A percentile compares a stretch with the other conserved stretches of the same genome.
These are phyloP conservation scores for Gremmenia infestans DNA, from an alignment of 2,329 filamentous ascomycete genomes.

Conservation along the genomic window DNA sequence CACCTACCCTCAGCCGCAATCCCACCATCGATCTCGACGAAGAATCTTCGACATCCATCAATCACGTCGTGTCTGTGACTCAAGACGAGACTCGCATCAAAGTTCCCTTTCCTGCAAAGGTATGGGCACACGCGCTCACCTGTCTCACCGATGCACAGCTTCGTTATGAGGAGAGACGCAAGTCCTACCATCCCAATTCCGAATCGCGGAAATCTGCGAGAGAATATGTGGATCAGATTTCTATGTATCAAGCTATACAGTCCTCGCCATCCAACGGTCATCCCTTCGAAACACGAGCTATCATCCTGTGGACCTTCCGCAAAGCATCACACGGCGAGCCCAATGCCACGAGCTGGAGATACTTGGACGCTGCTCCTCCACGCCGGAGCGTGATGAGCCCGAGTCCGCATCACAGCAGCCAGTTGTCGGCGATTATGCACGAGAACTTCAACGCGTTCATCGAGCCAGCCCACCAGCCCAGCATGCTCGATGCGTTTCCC, in stretches of 20 bases:
- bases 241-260: conserved; percentile 65
- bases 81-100: conserved; percentile 23
- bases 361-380: conserved; percentile 37
- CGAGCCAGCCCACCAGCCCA: conserved; percentile 26
- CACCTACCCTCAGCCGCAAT: conserved; percentile 38
- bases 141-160: conserved; percentile 22
- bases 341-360: conserved; percentile 55
- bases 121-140: conserved; percentile 29
- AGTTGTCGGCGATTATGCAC: conserved; percentile 50
- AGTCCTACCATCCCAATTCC: conserved; percentile 23
- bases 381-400: conserved; percentile 27
- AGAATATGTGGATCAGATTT: conserved; percentile 55
- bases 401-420: conserved; percentile 39
- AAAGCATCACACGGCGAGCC: conserved; percentile 46
- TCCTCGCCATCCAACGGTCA: conserved; percentile 43
- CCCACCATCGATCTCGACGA: conserved; percentile 33
- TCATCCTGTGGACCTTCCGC: conserved; percentile 61
- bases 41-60: conserved; percentile 9
- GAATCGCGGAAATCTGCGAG: conserved; percentile 39
- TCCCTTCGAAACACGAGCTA: conserved; percentile 52
- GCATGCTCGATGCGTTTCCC: conserved; percentile 47
- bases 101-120: conserved; percentile 26
- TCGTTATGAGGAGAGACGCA: conserved; percentile 39
- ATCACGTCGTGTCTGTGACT: conserved; percentile 14
- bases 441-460: conserved; percentile 53